These are phyloP conservation scores for Amanita inopinata DNA, from an alignment of 768 basidiomycete species.

Conservation along the genomic window DNA sequence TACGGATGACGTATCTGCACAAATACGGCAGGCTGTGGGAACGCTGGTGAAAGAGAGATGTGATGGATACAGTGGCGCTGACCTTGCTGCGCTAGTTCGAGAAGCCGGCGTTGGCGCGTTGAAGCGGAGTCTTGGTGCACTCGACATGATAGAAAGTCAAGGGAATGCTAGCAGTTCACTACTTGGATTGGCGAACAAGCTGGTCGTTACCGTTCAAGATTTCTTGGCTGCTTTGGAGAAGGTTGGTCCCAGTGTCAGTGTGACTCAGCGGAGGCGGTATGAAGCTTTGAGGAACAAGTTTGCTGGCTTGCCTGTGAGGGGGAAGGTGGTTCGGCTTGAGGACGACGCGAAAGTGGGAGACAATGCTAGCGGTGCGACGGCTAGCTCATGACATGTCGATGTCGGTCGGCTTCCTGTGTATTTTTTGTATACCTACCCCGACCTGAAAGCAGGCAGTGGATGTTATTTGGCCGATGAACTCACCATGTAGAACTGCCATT, in stretches of 20 bases:
- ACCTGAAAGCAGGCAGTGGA: too few relatives aligned
- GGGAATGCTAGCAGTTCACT: slow-evolving; percentile 9
- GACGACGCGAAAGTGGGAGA: not conserved
- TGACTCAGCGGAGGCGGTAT: slow-evolving; percentile 73
- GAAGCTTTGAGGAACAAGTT: slow-evolving; percentile 74
- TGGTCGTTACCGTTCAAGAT: slow-evolving; percentile 53
- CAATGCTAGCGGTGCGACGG: not conserved
- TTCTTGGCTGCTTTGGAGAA: slow-evolving; percentile 70
- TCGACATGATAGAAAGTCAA: slow-evolving; percentile 48
- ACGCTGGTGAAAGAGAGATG: slow-evolving; percentile 50
- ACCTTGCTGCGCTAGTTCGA: slow-evolving; percentile 78
- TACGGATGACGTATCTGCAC: slow-evolving; percentile 13
- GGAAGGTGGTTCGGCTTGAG: slow-evolving; percentile 18
- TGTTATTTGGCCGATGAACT: too few relatives aligned
- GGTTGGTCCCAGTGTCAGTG: slow-evolving; percentile 79
- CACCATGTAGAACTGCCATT: too few relatives aligned
- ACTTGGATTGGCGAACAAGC: slow-evolving; percentile 17
- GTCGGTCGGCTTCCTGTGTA: not conserved
- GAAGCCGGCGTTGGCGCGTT: slow-evolving; percentile 88
- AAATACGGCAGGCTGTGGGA: slow-evolving; percentile 20
- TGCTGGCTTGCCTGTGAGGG: slow-evolving; percentile 62
- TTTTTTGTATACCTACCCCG: too few relatives aligned
- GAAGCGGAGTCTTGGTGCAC: slow-evolving; percentile 52
- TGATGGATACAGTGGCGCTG: slow-evolving; percentile 89
- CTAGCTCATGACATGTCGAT: not conserved